Base-by-base conservation (phyloP, 2,329 filamentous ascomycete genomes). In the Talaromyces sp. region DNA sequence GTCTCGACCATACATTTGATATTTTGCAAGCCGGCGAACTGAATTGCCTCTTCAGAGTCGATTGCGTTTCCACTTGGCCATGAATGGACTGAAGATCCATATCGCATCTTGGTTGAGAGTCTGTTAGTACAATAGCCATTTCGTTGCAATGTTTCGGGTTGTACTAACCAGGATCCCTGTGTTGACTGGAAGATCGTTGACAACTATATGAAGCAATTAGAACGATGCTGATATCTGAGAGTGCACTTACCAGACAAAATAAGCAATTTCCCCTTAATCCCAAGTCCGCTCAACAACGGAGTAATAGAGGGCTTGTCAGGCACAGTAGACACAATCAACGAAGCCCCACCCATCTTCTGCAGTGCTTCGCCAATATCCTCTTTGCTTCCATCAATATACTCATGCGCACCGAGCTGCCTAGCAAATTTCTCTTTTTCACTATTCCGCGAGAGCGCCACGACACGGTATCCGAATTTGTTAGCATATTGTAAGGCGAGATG, bases 401-500 rank as follows among this genome's bases (percentile, higher is more conserved):
- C 84, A 56, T 81, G 81, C 0, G 88, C 88, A 45, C 88, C 88
- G 1, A 91, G 80, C 24, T 61, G 39, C 27, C 71, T 65, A 0
- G 72, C 74, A 50, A 72, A 71, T 31, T 72, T 64, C 1, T 70
- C 68, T 66, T 75, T 75, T 19, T 68, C 63, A 33, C 71, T 69
- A 7, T 71, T 69, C 45, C 72, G 70, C 2, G 72, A 74, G 7
- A 75, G 62, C 0, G 72, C 74, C 16, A 76, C 74, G 14, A 77
- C 75, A 43, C 90, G 86, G 37, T 87, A 88, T n/a, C 88, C 88
- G 1, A 93, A 81, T 0, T 89, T 89, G 67, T 84, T 85, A 0
- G 89, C 87, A 72, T 84, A 90, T 68, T 91, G 83, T 22, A 93
- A 76, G 0, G 85, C 90, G 67, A 92, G 87, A 71, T 93, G 89